Evolutionary conservation across 768 basidiomycete species (phyloP).

Genomic region (Russula emetica): DNA sequence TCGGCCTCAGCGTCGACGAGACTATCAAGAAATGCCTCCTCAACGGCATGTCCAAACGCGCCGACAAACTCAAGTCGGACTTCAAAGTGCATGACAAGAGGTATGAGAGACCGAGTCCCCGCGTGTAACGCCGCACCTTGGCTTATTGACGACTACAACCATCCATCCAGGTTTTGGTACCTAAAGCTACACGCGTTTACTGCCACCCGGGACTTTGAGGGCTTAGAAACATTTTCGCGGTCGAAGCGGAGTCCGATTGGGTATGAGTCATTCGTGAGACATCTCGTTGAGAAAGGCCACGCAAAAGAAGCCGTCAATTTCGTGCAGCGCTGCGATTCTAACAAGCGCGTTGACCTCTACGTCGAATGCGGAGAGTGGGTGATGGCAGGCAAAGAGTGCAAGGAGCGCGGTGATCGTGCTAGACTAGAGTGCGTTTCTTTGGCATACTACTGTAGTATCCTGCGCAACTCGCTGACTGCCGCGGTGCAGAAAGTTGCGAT

Average conservation of each 20-base stretch:
- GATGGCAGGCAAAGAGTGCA: constrained; percentile 82
- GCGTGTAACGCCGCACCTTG: background rate
- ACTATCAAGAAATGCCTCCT: constrained; percentile 76
- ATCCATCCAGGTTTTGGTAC: constrained; percentile 80
- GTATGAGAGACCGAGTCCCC: constrained; percentile 42
- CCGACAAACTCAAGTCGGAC: constrained; percentile 83
- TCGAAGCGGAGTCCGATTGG: constrained; percentile 92
- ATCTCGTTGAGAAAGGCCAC: constrained; percentile 71
- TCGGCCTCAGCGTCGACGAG: constrained; percentile 81
- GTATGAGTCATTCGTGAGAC: constrained; percentile 84
- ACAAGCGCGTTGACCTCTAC: constrained; percentile 79
- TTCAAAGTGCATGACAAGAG: constrained; percentile 96
- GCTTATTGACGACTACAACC: background rate
- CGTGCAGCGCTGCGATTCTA: constrained; percentile 80
- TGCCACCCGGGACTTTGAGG: constrained; percentile 77
- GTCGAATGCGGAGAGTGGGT: constrained; percentile 90
- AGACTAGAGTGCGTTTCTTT: constrained; percentile 66
- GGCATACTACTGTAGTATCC: background rate
- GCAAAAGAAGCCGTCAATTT: constrained; percentile 71
- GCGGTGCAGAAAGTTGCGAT: constrained; percentile 58
- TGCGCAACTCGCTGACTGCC: constrained; percentile 19
- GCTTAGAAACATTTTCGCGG: constrained; percentile 78
- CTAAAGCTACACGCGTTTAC: constrained; percentile 82
- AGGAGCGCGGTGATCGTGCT: constrained; percentile 79
- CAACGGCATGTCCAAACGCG: constrained; percentile 78